Evolutionary conservation across 2,329 filamentous ascomycete genomes (phyloP).

Genomic region (Xylariaceae sp.): DNA sequence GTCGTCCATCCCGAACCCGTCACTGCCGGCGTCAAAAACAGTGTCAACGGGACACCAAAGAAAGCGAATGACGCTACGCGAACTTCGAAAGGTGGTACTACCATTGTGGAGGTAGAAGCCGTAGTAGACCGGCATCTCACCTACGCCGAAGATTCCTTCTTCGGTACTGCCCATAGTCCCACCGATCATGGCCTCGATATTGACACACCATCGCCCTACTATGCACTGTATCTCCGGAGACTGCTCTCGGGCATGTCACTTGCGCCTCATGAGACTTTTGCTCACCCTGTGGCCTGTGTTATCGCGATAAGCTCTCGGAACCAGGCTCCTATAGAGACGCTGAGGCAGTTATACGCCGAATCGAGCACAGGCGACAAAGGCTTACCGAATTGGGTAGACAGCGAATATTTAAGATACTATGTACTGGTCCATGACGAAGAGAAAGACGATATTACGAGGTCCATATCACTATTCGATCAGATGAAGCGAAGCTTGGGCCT

Average conservation of each 20-base stretch:
- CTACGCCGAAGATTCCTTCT: slow-evolving; percentile 63
- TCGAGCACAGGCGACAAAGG: slow-evolving; percentile 73
- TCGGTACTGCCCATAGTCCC: slow-evolving; percentile 36
- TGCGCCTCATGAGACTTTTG: slow-evolving; percentile 85
- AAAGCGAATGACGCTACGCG: slow-evolving; percentile 19
- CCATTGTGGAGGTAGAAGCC: slow-evolving; percentile 68
- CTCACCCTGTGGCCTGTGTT: slow-evolving; percentile 89
- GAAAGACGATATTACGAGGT: slow-evolving; percentile 84
- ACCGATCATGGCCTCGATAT: slow-evolving; percentile 41
- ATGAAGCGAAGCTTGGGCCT: slow-evolving; percentile 99
- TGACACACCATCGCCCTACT: slow-evolving; percentile 69
- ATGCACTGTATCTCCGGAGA: slow-evolving; percentile 77
- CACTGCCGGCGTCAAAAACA: slow-evolving; percentile 31
- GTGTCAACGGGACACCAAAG: slow-evolving; percentile 17
- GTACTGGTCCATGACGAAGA: slow-evolving; percentile 96
- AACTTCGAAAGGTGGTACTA: slow-evolving; percentile 29
- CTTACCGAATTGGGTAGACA: slow-evolving; percentile 81
- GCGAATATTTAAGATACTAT: slow-evolving; percentile 92
- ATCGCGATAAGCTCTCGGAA: slow-evolving; percentile 94
- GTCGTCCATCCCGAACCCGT: slow-evolving; percentile 48
- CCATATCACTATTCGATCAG: slow-evolving; percentile 87
- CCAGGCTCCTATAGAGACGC: slow-evolving; percentile 75
- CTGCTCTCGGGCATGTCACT: slow-evolving; percentile 76
- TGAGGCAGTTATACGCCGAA: slow-evolving; percentile 77
- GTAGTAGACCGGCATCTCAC: slow-evolving; percentile 76